Evolutionary conservation across 192 early-diverging fungal species (phyloP), one percentile per base, ranked within the genome.

Genomic region (Coemansia reversa): DNA sequence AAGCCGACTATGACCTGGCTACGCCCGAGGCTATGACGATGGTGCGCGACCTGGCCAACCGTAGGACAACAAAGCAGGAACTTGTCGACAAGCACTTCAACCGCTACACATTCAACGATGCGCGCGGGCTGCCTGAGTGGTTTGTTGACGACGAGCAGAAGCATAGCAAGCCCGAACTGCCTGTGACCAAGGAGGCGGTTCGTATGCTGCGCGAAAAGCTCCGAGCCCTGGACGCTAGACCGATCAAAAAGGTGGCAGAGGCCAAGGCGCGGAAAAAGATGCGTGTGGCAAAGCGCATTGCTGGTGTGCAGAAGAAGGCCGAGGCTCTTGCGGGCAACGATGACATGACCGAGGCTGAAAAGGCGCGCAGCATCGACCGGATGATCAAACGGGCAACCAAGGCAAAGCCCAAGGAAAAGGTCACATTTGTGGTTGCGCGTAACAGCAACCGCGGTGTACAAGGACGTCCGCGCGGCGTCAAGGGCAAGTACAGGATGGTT

Each of bases 211-310:
- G 84, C 62, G 89, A 94, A 51, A 87, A 89, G 62, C 84, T 94
- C 58, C 87, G 86, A 79, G 94, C 92, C 20, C 83, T 99, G 66
- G 90, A 99, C 75, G 97, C 94, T 4, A 91, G 96, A 23, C 95
- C 97, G 20, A 99, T 99, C 79, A 99, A 99, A 79, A 99, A 98
- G 86, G 90, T 99, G 33, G 95, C 94, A 9, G 97, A 99, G 83
- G 97, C 97, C 50, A 98, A 95, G 81, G 94, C 92, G 48, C 85
- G 97, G 55, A 97, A 99, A 85, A 93, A 96, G 88, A 81, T 92
- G 72, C 84, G 90, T 60, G 86, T 86, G 1, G 74, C 86, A 23
- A 87, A 90, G 66, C 87, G 88, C 39, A 58, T 97, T 20, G 87
- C 86, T 53, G 92, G 92, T 69, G 80, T 93, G 58, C 86, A 91